These are phyloP conservation scores for Buddleja alternifolia DNA, from an alignment of 257 asterid species.

Conservation along the genomic window DNA sequence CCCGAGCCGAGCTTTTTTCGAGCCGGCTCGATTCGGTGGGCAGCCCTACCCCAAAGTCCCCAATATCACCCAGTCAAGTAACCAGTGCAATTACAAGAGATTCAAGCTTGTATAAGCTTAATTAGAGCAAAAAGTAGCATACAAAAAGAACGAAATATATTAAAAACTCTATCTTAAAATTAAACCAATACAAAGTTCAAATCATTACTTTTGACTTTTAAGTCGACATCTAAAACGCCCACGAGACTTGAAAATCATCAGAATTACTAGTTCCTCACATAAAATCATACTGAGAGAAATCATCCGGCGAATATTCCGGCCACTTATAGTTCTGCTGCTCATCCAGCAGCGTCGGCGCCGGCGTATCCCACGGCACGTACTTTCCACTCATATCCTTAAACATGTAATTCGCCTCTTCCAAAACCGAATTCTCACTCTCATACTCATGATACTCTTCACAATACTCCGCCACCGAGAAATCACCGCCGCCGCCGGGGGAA, in stretches of 20 bases:
- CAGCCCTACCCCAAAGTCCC: too few relatives aligned
- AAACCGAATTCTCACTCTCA: constrained; percentile 28
- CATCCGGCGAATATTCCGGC: constrained; percentile 39
- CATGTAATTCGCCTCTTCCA: constrained; percentile 57
- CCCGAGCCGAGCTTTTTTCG: too few relatives aligned
- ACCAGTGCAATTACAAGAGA: too few relatives aligned
- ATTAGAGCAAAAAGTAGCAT: too few relatives aligned
- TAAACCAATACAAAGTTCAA: too few relatives aligned
- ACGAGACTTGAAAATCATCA: constrained; percentile 28
- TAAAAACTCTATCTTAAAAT: too few relatives aligned
- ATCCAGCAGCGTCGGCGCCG: constrained; percentile 61
- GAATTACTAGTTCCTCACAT: not conserved
- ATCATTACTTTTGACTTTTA: too few relatives aligned
- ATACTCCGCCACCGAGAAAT: constrained; percentile 26
- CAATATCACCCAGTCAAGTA: too few relatives aligned
- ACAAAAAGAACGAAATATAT: too few relatives aligned
- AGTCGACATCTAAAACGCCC: constrained; percentile 32
- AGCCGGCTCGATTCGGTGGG: too few relatives aligned
- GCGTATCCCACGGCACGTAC: constrained; percentile 41
- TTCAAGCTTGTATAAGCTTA: too few relatives aligned
- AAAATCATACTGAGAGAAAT: constrained; percentile 19
- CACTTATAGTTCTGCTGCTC: constrained; percentile 43
- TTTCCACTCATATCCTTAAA: too few relatives aligned
- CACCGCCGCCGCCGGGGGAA: constrained; percentile 5
- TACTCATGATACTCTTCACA: not conserved